These are phyloP conservation scores for Aotearoamyces nothofagi DNA, from an alignment of 2,329 filamentous ascomycete genomes.

Conservation along the genomic window DNA sequence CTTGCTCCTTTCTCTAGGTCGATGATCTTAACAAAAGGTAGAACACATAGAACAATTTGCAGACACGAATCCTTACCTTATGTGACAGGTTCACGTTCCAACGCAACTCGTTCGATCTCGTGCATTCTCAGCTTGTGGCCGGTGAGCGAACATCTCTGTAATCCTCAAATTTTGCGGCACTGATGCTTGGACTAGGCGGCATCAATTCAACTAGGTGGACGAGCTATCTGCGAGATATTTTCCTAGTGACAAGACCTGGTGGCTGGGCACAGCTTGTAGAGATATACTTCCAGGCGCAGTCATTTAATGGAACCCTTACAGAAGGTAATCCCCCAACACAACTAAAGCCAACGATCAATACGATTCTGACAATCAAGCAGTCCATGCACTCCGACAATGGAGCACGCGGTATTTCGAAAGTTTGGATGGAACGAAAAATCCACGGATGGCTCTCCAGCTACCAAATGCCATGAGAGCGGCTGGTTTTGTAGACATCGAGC, in stretches of 20 bases:
- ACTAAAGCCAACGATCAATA: too few relatives aligned
- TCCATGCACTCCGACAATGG: slow-evolving; percentile 52
- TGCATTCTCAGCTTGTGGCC: slow-evolving; percentile 62
- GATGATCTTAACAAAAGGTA: slow-evolving; percentile 56
- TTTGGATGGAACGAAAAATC: slow-evolving; percentile 49
- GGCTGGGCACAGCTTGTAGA: slow-evolving; percentile 89
- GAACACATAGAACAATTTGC: slow-evolving; percentile 1
- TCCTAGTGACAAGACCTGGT: slow-evolving; percentile 52
- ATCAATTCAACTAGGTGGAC: slow-evolving; percentile 61
- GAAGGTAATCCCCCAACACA: too few relatives aligned
- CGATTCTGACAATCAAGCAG: slow-evolving; percentile 24
- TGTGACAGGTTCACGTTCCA: slow-evolving; percentile 50
- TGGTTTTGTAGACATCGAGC: slow-evolving; percentile 55
- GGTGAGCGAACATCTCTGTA: slow-evolving; percentile 14
- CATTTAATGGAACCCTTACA: slow-evolving; percentile 65
- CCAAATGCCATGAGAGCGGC: slow-evolving; percentile 20
- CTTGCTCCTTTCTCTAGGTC: slow-evolving; percentile 26
- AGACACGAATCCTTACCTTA: background rate
- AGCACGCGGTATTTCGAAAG: slow-evolving; percentile 48
- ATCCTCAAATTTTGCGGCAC: background rate
- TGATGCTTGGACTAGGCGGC: slow-evolving; percentile 30
- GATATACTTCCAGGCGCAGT: slow-evolving; percentile 73
- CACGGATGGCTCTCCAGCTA: slow-evolving; percentile 45
- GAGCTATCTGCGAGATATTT: slow-evolving; percentile 62
- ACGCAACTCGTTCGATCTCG: slow-evolving; percentile 61